These are phyloP conservation scores for Asterochloris sp. DNA, from an alignment of 139 green algal genomes.

Conservation along the genomic window DNA sequence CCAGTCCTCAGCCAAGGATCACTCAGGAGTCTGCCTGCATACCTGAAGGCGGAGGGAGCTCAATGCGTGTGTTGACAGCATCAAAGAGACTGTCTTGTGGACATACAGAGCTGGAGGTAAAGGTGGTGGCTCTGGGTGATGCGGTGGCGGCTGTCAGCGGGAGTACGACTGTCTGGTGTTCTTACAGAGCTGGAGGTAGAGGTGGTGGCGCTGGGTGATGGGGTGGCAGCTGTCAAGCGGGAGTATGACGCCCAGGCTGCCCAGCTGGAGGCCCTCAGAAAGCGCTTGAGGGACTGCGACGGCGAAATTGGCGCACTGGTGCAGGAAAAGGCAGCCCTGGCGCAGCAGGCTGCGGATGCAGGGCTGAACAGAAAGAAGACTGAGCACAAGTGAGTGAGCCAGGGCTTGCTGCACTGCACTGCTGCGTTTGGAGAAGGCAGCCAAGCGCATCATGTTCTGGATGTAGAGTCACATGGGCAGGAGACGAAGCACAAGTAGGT, in stretches of 20 bases:
- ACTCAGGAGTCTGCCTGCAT: no score
- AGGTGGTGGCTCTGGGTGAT: constrained; percentile 37
- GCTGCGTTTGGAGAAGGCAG: background rate
- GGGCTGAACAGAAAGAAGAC: constrained; percentile 47
- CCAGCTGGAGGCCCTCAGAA: constrained; percentile 44
- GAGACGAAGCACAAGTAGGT: no score
- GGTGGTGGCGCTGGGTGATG: constrained; percentile 31
- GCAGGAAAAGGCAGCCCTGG: constrained; percentile 33
- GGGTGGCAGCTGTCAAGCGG: constrained; percentile 26
- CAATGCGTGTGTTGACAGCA: no score
- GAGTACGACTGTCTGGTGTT: constrained; percentile 35
- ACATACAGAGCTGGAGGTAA: constrained; percentile 33
- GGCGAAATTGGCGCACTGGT: constrained; percentile 53
- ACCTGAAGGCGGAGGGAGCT: no score
- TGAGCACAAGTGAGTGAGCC: constrained; percentile 39
- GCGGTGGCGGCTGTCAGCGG: constrained; percentile 25
- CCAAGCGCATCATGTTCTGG: background rate
- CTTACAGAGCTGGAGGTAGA: constrained; percentile 39
- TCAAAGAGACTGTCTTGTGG: background rate
- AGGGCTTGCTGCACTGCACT: background rate
- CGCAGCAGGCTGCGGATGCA: constrained; percentile 29
- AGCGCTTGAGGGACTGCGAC: constrained; percentile 74
- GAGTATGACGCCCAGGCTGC: constrained; percentile 40
- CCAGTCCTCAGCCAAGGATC: no score
- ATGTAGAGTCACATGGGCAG: no score